phyloP scores from a whole-genome alignment of 495 filamentous ascomycete genomes.

The Aspergillus conjunctus region DNA sequence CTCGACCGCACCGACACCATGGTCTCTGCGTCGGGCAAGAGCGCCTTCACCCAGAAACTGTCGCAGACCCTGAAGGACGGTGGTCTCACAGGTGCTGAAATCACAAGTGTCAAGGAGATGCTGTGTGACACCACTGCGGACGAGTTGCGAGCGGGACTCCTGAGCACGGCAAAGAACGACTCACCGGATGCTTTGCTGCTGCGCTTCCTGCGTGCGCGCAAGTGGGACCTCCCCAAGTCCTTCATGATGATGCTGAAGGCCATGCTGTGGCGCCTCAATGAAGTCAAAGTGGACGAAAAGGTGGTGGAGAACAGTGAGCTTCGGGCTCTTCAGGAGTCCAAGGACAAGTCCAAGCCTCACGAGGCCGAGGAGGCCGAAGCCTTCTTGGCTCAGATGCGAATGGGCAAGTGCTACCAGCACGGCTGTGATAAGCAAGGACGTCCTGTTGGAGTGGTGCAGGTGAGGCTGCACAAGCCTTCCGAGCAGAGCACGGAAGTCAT shows the following conservation, averaged over 20 bases:
- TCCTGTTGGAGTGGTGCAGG: conserved; percentile 81
- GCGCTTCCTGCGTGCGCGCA: conserved; percentile 86
- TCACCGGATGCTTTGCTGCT: conserved; percentile 88
- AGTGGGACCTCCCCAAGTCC: conserved; percentile 91
- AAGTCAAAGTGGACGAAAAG: conserved; percentile 80
- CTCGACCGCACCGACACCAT: conserved; percentile 34
- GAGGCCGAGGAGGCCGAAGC: conserved; percentile 69
- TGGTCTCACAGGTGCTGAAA: conserved; percentile 32
- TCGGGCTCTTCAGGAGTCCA: conserved; percentile 58
- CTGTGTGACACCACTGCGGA: conserved; percentile 58
- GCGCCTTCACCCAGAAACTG: conserved; percentile 25
- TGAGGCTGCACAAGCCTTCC: conserved; percentile 76
- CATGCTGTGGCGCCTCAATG: conserved; percentile 80
- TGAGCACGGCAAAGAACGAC: conserved; percentile 88
- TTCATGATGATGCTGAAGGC: conserved; percentile 89
- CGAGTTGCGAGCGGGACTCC: conserved; percentile 72
- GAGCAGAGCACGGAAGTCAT: conserved; percentile 81
- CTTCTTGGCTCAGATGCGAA: conserved; percentile 79
- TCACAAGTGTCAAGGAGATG: conserved; percentile 34
- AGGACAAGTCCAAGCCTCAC: conserved; percentile 50
- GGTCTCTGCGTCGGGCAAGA: conserved; percentile 26
- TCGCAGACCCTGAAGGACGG: conserved; percentile 26
- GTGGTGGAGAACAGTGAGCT: conserved; percentile 77
- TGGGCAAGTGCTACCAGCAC: conserved; percentile 92
- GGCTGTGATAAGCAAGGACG: conserved; percentile 79